Base-by-base conservation (phyloP, 2,329 filamentous ascomycete species). In the Blastomyces parvus region DNA sequence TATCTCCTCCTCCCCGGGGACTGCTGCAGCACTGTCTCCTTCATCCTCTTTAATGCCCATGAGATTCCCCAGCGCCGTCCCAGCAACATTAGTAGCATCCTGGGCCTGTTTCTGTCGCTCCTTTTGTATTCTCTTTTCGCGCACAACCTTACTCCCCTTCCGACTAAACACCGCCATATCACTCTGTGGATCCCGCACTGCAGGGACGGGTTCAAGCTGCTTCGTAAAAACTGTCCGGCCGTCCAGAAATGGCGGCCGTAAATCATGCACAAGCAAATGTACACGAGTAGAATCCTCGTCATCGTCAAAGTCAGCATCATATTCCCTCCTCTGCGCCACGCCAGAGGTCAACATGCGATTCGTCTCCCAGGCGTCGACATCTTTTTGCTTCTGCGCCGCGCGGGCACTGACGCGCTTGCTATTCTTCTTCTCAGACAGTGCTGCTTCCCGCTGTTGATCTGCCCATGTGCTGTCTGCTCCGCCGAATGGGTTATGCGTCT, bases 121-220 rank as follows among this genome's bases (percentile, higher is more conserved):
- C 66, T 92, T 88, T 75, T 96, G 91, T 76, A 96, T 91, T 52
- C 95, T 83, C 69, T 88, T 87, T 70, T 99, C 94, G 71, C 89
- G 90, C 14, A 99, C 94, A 1, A 97, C 91, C 69, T 86, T 89
- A 73, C 93, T 97, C 0, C 94, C 94, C 74, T 97, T 97, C 53
- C 93, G 85, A 77, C 91, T 96, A 70, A 97, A 97, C 1, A 99
- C 92, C 0, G 94, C 94, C 94, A 99, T 96, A 72, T 99, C 94
- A 73, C 95, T 99, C 76, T 97, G 93, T 33, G 89, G 87, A 74
- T 99, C 94, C 61, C 89, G 85, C 17, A 99, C 90, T 0, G 94
- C 95, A 0, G 93, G 91, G 0, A 99, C 89, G 0, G 94, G 95
- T 64, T 99, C 94, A 27, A 97, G 76, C 75, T 99, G 95, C 76